Conservation (phyloP, 371 early-diverging fungal species). For the Mortierella sp. region DNA sequence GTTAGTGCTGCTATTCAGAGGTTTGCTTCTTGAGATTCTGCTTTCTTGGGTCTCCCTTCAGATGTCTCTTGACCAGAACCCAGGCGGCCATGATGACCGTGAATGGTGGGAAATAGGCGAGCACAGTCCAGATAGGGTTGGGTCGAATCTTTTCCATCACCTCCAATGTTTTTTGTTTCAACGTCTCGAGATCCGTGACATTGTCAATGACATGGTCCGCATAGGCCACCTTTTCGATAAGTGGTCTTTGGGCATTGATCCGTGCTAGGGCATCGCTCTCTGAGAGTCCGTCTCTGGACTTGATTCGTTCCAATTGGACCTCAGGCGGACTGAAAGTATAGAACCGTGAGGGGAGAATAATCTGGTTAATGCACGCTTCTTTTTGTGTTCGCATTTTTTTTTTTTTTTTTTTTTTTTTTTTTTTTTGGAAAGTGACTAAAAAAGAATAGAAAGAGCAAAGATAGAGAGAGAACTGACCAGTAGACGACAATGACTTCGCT, state of each 20-base stretch:
- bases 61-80: conserved; percentile 33
- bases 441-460: neutral
- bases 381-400: too few species aligned
- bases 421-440: neutral
- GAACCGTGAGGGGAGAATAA: neutral
- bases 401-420: too few species aligned
- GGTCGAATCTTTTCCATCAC: conserved; percentile 60
- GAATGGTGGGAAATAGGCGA: conserved; percentile 40
- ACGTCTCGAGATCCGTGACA: conserved; percentile 69
- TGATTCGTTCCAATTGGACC: conserved; percentile 80
- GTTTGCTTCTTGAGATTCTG: conserved; percentile 6
- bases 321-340: conserved; percentile 67
- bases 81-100: conserved; percentile 17
- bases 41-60: conserved; percentile 51
- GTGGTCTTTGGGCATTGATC: conserved; percentile 85
- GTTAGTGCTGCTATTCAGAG: neutral
- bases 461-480: conserved; percentile 60
- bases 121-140: conserved; percentile 42
- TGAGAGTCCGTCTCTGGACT: conserved; percentile 74
- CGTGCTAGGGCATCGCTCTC: conserved; percentile 75
- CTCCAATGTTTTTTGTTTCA: conserved; percentile 70
- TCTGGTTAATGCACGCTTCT: neutral
- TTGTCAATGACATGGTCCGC: conserved; percentile 92
- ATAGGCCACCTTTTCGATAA: conserved; percentile 76
- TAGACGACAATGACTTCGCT: conserved; percentile 82